A percentile compares a stretch with the other conserved stretches of the same genome.
Evolutionary conservation across 805 yeast species (phyloP).

Genomic region (Kodamaea neixiangensis): DNA sequence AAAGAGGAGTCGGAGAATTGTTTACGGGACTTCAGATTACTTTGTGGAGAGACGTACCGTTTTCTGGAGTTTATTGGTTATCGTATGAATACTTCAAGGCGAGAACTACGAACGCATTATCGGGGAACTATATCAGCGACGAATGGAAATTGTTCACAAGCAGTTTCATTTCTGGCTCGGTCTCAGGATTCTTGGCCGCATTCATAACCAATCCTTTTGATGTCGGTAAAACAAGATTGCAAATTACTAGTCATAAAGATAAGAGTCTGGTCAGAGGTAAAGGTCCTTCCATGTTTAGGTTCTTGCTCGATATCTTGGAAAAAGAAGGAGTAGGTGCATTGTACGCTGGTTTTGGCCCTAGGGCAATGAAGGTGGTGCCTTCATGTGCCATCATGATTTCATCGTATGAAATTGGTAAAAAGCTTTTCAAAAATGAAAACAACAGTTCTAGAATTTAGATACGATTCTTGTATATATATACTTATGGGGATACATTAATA

Average conservation of each 20-base stretch:
- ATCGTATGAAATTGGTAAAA: constrained; percentile 86
- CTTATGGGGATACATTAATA: not conserved
- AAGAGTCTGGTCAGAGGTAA: constrained; percentile 13
- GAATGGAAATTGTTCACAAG: constrained; percentile 53
- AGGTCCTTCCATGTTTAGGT: constrained; percentile 64
- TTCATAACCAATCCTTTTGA: constrained; percentile 91
- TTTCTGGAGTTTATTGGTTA: constrained; percentile 94
- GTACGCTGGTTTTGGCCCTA: constrained; percentile 84
- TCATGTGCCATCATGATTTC: constrained; percentile 99
- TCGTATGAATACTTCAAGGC: constrained; percentile 60
- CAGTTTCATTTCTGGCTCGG: constrained; percentile 78
- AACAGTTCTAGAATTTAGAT: not conserved
- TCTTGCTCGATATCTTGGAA: constrained; percentile 59
- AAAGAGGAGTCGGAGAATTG: constrained; percentile 61
- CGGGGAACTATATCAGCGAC: constrained; percentile 14
- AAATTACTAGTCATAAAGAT: constrained; percentile 48
- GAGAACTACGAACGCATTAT: constrained; percentile 18
- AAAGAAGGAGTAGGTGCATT: constrained; percentile 81
- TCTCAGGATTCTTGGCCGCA: constrained; percentile 86
- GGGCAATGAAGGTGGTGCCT: constrained; percentile 91
- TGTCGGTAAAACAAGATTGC: constrained; percentile 93
- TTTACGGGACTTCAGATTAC: constrained; percentile 88
- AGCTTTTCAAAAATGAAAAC: constrained; percentile 31
- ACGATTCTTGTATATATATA: constrained; percentile 3
- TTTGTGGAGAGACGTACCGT: constrained; percentile 96